These are phyloP conservation scores for Aureobasidium subglaciale DNA, from an alignment of 2,329 filamentous ascomycete genomes.

Conservation along the genomic window DNA sequence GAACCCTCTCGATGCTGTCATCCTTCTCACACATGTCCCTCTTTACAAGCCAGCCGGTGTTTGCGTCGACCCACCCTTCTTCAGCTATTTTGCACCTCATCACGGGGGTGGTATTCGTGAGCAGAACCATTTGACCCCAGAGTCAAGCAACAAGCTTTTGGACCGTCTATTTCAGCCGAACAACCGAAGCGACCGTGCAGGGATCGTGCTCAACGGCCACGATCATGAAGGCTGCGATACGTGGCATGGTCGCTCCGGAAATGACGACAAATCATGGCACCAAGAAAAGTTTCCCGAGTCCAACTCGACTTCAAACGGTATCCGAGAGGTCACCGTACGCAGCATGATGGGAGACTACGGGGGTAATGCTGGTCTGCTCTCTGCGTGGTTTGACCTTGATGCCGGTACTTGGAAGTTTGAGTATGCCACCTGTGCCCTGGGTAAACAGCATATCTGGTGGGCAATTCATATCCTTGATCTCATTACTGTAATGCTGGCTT, in stretches of 20 bases:
- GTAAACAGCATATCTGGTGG: constrained; percentile 94
- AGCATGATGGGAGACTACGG: constrained; percentile 98
- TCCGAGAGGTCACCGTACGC: constrained; percentile 85
- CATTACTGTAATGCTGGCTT: constrained; percentile 31
- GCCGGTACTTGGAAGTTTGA: constrained; percentile 72
- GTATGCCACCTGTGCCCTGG: constrained; percentile 69
- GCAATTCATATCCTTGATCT: constrained; percentile 69
- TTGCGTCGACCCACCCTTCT: constrained; percentile 78
- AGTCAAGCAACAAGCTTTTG: constrained; percentile 63
- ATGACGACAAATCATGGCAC: background rate
- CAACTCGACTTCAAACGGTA: constrained; percentile 38
- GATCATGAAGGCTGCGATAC: constrained; percentile 93
- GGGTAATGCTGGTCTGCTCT: constrained; percentile 85
- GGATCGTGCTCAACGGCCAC: constrained; percentile 83
- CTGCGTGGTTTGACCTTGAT: constrained; percentile 71
- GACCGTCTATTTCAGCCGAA: constrained; percentile 74
- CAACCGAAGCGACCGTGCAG: constrained; percentile 51
- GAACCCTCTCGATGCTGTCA: constrained; percentile 55
- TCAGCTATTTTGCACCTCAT: constrained; percentile 64
- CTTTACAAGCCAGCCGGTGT: constrained; percentile 75
- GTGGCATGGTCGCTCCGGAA: constrained; percentile 53
- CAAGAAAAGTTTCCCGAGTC: constrained; percentile 31
- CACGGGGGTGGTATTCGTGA: constrained; percentile 69
- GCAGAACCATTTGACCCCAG: constrained; percentile 78
- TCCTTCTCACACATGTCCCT: constrained; percentile 88